A percentile compares a stretch with the other conserved stretches of the same genome.
These are phyloP conservation scores for Solanum corneliomulleri DNA, from an alignment of 257 asterid genomes.

Conservation along the genomic window DNA sequence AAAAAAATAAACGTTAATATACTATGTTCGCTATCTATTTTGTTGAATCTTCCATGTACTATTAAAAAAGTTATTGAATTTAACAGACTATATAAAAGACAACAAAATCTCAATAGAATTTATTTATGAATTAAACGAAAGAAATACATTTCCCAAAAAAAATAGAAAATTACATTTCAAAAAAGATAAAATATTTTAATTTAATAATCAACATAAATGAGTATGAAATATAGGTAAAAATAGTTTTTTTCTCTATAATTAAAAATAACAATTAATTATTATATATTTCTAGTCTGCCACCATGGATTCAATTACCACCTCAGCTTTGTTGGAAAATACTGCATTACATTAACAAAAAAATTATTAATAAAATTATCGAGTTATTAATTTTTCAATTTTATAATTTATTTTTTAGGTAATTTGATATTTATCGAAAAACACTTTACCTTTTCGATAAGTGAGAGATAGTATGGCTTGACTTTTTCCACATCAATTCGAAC, in stretches of 20 bases:
- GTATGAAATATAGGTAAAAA: neutral
- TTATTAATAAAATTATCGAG: neutral
- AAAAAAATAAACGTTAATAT: no score
- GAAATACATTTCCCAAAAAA: neutral
- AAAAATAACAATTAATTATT: neutral
- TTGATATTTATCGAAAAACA: rapidly evolving
- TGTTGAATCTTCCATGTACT: neutral
- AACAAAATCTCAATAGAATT: neutral
- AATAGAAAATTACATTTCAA: neutral
- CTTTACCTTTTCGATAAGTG: conserved; percentile 55
- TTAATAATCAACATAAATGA: neutral
- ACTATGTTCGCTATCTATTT: neutral
- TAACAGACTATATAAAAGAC: neutral
- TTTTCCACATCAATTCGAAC: conserved; percentile 21
- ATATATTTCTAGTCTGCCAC: neutral
- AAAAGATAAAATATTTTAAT: neutral
- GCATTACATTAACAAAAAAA: conserved; percentile 2
- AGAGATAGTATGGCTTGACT: conserved; percentile 58
- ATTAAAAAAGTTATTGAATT: neutral
- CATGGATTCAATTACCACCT: conserved; percentile 23
- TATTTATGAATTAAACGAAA: neutral
- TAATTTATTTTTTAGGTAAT: neutral
- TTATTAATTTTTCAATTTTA: neutral
- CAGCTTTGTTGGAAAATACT: conserved; percentile 25
- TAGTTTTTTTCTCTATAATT: neutral